Percentiles rank a stretch among this genome's conserved stretches.
Conservation (phyloP, 2,329 filamentous ascomycete genomes). For the Fusarium cyanostomum region DNA sequence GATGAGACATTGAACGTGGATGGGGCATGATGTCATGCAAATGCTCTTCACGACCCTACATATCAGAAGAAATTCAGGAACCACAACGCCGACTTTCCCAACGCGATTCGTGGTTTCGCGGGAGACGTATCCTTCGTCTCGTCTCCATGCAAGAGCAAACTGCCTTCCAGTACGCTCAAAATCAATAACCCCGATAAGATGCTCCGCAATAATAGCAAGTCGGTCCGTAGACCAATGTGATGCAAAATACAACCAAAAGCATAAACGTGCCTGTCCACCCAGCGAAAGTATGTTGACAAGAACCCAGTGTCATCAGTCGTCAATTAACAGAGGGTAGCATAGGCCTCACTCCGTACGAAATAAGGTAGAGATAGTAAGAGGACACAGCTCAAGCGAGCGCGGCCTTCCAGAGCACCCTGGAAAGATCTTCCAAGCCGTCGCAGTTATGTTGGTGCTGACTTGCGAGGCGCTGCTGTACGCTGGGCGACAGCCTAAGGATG, state of each 20-base stretch:
- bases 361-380: not conserved
- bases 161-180: constrained; percentile 15
- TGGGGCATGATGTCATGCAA: constrained; percentile 13
- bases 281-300: not conserved
- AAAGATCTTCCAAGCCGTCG: not conserved
- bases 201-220: constrained; percentile 16
- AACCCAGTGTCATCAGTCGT: not conserved
- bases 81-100: constrained; percentile 27
- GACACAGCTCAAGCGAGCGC: not conserved
- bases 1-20: not conserved
- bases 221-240: constrained; percentile 6
- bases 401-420: not conserved
- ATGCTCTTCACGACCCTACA: constrained; percentile 13
- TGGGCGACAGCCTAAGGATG: no score
- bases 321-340: not conserved
- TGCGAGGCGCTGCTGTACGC: no score
- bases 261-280: not conserved
- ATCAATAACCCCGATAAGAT: constrained; percentile 20
- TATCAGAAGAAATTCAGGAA: constrained; percentile 5
- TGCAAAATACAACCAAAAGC: not conserved
- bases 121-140: constrained; percentile 18
- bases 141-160: constrained; percentile 29
- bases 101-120: constrained; percentile 17
- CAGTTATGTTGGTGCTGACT: no score
- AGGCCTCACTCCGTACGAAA: not conserved